A percentile compares a stretch with the other conserved stretches of the same genome.
Evolutionary conservation across 495 filamentous ascomycete species (phyloP).

Genomic region (Hyaloscypha hepaticicola): DNA sequence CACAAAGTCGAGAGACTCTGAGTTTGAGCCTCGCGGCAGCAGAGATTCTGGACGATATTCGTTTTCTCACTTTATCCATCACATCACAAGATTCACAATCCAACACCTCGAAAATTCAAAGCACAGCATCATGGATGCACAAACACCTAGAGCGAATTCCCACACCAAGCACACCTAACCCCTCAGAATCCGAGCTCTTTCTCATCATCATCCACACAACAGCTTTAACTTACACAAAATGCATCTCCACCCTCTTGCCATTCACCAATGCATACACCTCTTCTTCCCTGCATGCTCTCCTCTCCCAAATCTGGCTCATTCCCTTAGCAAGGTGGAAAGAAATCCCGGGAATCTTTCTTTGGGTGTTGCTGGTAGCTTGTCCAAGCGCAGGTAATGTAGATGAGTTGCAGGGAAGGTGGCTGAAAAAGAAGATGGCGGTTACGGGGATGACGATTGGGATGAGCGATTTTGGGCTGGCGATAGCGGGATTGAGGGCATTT

Average conservation of each 20-base stretch:
- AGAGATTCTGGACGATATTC: slow-evolving; percentile 24
- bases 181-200: neutral
- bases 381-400: slow-evolving; percentile 2
- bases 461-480: slow-evolving; percentile 29
- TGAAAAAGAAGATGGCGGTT: slow-evolving; percentile 30
- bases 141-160: neutral
- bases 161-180: neutral
- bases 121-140: slow-evolving; percentile 12
- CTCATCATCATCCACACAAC: slow-evolving; percentile 1
- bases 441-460: slow-evolving; percentile 30
- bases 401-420: slow-evolving; percentile 21
- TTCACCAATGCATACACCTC: slow-evolving; percentile 7
- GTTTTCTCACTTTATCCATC: slow-evolving; percentile 24
- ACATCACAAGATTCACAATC: neutral
- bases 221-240: slow-evolving; percentile 12
- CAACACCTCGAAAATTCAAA: slow-evolving; percentile 10
- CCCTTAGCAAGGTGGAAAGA: slow-evolving; percentile 19
- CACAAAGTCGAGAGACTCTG: neutral
- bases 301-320: slow-evolving; percentile 9
- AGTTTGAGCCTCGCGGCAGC: slow-evolving; percentile 7
- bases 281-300: neutral
- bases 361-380: slow-evolving; percentile 24
- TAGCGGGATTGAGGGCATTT: slow-evolving; percentile 27
- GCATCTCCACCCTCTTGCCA: slow-evolving; percentile 2
- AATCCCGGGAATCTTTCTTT: slow-evolving; percentile 32